Conservation (phyloP, 306 rosid species). For the Arachis hypogaea region DNA sequence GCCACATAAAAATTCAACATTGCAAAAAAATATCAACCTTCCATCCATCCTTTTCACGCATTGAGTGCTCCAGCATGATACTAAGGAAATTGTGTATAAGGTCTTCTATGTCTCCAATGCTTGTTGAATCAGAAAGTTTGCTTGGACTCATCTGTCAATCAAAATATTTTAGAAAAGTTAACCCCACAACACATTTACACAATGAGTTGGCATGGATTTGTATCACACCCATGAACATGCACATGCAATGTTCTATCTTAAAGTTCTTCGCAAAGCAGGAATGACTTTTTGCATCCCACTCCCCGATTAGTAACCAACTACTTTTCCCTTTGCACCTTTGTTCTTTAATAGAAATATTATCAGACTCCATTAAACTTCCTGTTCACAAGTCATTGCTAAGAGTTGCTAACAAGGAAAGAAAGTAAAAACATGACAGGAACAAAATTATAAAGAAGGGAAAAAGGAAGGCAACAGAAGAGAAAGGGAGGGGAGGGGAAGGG, state of each 20-base stretch:
- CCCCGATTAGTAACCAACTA: neutral
- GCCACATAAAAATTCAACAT: slow-evolving; percentile 27
- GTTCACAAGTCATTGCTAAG: slow-evolving; percentile 4
- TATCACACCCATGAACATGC: neutral
- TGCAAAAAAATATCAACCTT: slow-evolving; percentile 62
- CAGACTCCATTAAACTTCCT: neutral
- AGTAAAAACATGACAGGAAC: neutral
- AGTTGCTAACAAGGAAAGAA: neutral
- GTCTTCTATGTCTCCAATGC: slow-evolving; percentile 83
- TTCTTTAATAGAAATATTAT: neutral
- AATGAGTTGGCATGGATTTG: slow-evolving; percentile 15
- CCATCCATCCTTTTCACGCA: slow-evolving; percentile 99
- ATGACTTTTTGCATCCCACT: neutral
- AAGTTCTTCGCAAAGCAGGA: neutral
- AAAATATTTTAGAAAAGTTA: slow-evolving; percentile 32
- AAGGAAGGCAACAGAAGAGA: neutral
- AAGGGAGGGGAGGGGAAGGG: neutral
- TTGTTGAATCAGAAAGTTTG: slow-evolving; percentile 59
- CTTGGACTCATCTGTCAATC: slow-evolving; percentile 64
- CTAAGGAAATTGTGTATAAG: slow-evolving; percentile 84
- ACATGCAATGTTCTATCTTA: neutral
- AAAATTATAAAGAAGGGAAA: neutral
- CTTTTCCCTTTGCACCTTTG: neutral
- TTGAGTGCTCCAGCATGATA: slow-evolving; percentile 97
- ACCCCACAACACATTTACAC: slow-evolving; percentile 2